Base-by-base conservation (phyloP, 305 asterid species). In the Fraxinus latifolia region DNA sequence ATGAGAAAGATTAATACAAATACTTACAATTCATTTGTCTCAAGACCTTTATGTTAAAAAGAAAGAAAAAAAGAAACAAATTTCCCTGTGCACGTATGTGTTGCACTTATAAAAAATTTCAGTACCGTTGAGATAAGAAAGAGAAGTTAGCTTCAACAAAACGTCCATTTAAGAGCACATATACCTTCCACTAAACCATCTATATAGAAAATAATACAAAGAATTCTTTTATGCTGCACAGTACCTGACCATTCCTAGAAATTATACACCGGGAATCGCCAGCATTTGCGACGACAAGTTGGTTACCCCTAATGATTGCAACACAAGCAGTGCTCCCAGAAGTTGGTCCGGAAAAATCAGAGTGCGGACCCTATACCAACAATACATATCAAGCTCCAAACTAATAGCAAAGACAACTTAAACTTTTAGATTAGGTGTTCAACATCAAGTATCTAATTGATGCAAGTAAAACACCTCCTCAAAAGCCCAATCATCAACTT, bases 251-350 rank as follows among this genome's bases (percentile, higher is more conserved):
- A 86, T 94, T 94, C 86, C 99, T 87, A 85, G 99, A 96, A 84
- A 96, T 92, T 71, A 96, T 97, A 83, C 99, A 94, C 81, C 99
- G 99, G 60, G 99, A 96, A 85, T 96, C 99, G 34, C 99, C 99
- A 68, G 97, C 97, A 91, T 95, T 95, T 74, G 98, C 98, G 79
- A 95, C 96, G 58, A 95, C 77, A 62, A 95, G 97, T 87, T 92
- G 95, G 85, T 90, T 92, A 47, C 81, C 95, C 90, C 97, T 89
- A 75, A 94, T 78, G 75, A 95, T 79, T 31, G 97, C 96, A 82
- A 94, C 99, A 88, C 99, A 95, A 81, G 99, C 95, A 76, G 98
- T 93, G 85, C 97, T 87, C 31, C 98, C 99, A 83, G 95, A 93
- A 80, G 97, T 93, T 55, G 99, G 98, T 77, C 99, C 97, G 62